Evolutionary conservation across 345 rosid genomes (phyloP).

Genomic region (Turnera subulata): DNA sequence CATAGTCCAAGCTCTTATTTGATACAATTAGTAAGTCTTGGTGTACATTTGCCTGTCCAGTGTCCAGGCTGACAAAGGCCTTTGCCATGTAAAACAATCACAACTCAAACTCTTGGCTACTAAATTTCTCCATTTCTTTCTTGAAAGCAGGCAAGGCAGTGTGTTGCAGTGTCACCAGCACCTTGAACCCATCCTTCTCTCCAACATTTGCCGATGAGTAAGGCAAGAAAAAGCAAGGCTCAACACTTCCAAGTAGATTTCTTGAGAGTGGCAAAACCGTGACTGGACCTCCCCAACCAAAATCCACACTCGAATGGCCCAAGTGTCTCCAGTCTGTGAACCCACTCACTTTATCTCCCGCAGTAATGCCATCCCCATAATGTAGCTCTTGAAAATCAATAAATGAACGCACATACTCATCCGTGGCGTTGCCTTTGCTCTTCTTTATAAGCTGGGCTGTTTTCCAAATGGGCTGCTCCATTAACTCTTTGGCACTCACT

Average conservation of each 20-base stretch:
- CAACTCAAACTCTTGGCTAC: conserved; percentile 21
- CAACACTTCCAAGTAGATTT: conserved; percentile 66
- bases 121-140: conserved; percentile 60
- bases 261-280: conserved; percentile 62
- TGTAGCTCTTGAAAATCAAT: conserved; percentile 66
- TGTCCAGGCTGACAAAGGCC: too few species aligned
- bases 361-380: conserved; percentile 41
- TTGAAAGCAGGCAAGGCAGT: conserved; percentile 46
- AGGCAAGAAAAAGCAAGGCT: conserved; percentile 88
- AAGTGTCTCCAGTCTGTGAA: conserved; percentile 93
- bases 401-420: conserved; percentile 67
- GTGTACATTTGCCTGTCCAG: too few species aligned
- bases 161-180: conserved; percentile 55
- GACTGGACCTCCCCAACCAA: conserved; percentile 90
- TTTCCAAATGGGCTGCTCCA: conserved; percentile 64
- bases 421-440: conserved; percentile 61
- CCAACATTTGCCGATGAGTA: conserved; percentile 36
- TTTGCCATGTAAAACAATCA: too few species aligned
- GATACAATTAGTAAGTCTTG: too few species aligned
- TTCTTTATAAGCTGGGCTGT: conserved; percentile 66
- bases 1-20: too few species aligned
- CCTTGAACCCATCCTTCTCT: conserved; percentile 57
- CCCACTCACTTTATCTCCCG: conserved; percentile 67
- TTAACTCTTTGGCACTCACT: conserved; percentile 44
- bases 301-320: conserved; percentile 76